phyloP scores from a whole-genome alignment of 345 rosid species.

The Rhodomyrtus tomentosa region DNA sequence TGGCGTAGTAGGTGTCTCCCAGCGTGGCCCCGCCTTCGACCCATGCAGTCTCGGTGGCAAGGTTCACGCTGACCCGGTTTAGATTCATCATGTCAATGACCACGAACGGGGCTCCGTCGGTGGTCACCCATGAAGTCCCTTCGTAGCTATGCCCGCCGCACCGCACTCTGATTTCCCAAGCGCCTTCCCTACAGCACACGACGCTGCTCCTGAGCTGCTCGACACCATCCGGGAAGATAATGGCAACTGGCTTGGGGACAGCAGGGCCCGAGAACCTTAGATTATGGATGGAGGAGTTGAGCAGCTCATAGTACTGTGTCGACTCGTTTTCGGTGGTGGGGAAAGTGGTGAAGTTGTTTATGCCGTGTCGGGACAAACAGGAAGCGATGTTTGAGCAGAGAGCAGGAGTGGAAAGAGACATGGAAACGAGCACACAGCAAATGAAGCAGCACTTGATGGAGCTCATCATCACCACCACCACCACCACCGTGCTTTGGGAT shows the following conservation, averaged over 20 bases:
- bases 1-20: conserved; percentile 34
- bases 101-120: conserved; percentile 23
- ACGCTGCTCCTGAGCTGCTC: conserved; percentile 20
- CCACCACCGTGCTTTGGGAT: not conserved
- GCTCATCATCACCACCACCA: not conserved
- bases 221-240: conserved; percentile 22
- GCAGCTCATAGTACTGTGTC: conserved; percentile 18
- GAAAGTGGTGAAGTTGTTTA: conserved; percentile 34
- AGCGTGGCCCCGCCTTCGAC: conserved; percentile 46
- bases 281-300: conserved; percentile 32
- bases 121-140: conserved; percentile 31
- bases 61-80: conserved; percentile 18
- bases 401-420: not conserved
- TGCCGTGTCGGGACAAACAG: conserved; percentile 19
- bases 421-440: not conserved
- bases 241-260: conserved; percentile 30
- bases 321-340: conserved; percentile 11
- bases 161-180: conserved; percentile 31
- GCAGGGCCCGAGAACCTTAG: conserved; percentile 23
- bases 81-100: conserved; percentile 39
- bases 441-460: not conserved
- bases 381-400: conserved; percentile 7
- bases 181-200: conserved; percentile 13
- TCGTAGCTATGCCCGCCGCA: conserved; percentile 58
- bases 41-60: conserved; percentile 27